Conservation (phyloP, 352 stramenopile genomes). For the Phytophthora ohioensis region DNA sequence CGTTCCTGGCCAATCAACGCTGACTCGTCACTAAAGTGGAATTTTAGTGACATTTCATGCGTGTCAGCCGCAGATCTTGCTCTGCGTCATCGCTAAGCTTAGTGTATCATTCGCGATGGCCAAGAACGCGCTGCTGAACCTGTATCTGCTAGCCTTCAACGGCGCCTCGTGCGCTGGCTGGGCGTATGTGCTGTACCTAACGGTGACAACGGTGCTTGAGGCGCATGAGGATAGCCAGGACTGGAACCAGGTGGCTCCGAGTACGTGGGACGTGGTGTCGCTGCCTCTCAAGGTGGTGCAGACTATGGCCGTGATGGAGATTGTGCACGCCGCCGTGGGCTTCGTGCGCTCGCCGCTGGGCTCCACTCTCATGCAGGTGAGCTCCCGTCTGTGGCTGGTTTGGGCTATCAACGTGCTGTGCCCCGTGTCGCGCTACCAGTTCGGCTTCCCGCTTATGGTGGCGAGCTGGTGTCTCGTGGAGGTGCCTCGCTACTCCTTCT, state of each 20-base stretch:
- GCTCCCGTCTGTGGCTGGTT: constrained; percentile 93
- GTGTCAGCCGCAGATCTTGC: constrained; percentile 23
- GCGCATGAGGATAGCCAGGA: constrained; percentile 57
- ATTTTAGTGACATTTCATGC: constrained; percentile 11
- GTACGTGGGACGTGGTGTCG: constrained; percentile 65
- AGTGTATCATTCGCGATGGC: constrained; percentile 49
- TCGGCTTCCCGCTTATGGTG: constrained; percentile 90
- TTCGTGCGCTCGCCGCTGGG: constrained; percentile 96
- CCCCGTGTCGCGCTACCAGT: constrained; percentile 78
- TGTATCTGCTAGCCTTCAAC: constrained; percentile 85
- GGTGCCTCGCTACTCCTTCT: constrained; percentile 98
- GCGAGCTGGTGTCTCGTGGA: constrained; percentile 90
- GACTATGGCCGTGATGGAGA: constrained; percentile 95
- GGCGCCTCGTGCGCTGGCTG: constrained; percentile 69
- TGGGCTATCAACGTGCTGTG: constrained; percentile 95
- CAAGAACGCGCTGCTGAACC: constrained; percentile 72
- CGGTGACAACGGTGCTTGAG: constrained; percentile 56
- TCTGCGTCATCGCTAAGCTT: constrained; percentile 21
- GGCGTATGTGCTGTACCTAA: constrained; percentile 80
- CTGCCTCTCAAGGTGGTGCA: constrained; percentile 90
- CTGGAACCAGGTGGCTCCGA: constrained; percentile 55
- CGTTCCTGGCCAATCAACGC: constrained; percentile 26
- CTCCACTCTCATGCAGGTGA: constrained; percentile 94
- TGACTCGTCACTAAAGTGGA: constrained; percentile 3
- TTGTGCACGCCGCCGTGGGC: constrained; percentile 95